A percentile compares a stretch with the other conserved stretches of the same genome.
These are phyloP conservation scores for Forsythia suspensa DNA, from an alignment of 257 asterid genomes.

Conservation along the genomic window DNA sequence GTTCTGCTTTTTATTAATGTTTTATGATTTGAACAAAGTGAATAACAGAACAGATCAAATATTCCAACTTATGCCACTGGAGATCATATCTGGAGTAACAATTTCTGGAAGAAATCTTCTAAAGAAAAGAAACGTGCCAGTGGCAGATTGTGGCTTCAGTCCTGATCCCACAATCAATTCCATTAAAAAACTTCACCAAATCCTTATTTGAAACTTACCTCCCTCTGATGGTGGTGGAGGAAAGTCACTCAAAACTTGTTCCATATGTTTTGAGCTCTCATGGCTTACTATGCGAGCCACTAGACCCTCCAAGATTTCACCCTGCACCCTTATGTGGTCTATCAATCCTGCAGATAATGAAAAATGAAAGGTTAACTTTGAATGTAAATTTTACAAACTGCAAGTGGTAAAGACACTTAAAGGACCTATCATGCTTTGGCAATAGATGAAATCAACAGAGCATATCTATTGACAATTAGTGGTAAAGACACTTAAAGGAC, in stretches of 20 bases:
- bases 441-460: slow-evolving; percentile 16
- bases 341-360: slow-evolving; percentile 61
- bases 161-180: background rate
- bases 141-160: background rate
- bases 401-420: background rate
- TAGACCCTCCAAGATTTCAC: slow-evolving; percentile 97
- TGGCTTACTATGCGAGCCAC: slow-evolving; percentile 90
- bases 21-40: background rate
- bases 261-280: slow-evolving; percentile 75
- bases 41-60: background rate
- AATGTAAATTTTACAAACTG: slow-evolving; percentile 3
- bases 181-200: background rate
- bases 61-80: background rate
- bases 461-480: too few species aligned
- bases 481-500: too few species aligned
- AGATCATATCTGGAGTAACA: background rate
- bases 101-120: background rate
- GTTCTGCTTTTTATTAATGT: background rate
- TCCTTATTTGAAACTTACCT: slow-evolving; percentile 41
- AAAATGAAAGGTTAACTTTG: slow-evolving; percentile 16
- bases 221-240: slow-evolving; percentile 71
- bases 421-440: slow-evolving; percentile 1
- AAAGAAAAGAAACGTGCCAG: background rate
- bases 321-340: slow-evolving; percentile 88
- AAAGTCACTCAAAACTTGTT: slow-evolving; percentile 70